phyloP scores from a whole-genome alignment of 306 rosid species.

The Cyamopsis tetragonoloba region DNA sequence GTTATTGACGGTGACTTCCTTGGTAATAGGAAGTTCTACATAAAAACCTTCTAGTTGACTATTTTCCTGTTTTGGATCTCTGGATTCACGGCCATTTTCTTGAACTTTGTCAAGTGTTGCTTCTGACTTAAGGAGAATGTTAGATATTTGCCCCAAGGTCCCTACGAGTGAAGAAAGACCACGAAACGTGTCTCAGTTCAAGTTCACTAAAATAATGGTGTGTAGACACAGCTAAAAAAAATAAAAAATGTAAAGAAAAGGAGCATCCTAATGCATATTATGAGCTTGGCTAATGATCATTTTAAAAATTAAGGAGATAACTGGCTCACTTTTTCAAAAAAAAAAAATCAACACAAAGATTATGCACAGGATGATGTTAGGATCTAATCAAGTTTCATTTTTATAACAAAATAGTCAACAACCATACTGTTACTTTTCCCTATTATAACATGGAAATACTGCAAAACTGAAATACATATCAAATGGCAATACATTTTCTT shows the following conservation, averaged over 20 bases:
- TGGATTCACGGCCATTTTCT: constrained; percentile 35
- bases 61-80: constrained; percentile 36
- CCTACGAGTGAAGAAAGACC: constrained; percentile 46
- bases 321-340: not conserved
- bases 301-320: constrained; percentile 16
- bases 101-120: constrained; percentile 30
- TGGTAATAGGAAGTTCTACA: constrained; percentile 59
- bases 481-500: not conserved
- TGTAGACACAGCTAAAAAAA: constrained; percentile 12
- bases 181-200: constrained; percentile 32
- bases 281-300: constrained; percentile 7
- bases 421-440: constrained; percentile 9
- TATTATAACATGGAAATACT: not conserved
- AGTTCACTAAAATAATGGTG: constrained; percentile 18
- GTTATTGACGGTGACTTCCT: constrained; percentile 49
- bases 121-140: constrained; percentile 45
- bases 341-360: not conserved
- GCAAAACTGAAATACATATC: not conserved
- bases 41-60: constrained; percentile 59
- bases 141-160: constrained; percentile 56
- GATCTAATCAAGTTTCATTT: constrained; percentile 16
- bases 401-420: constrained; percentile 4
- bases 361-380: not conserved
- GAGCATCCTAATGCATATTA: not conserved
- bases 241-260: not conserved